Base-by-base conservation (phyloP, 768 basidiomycete genomes). In the Agaricus blazei region DNA sequence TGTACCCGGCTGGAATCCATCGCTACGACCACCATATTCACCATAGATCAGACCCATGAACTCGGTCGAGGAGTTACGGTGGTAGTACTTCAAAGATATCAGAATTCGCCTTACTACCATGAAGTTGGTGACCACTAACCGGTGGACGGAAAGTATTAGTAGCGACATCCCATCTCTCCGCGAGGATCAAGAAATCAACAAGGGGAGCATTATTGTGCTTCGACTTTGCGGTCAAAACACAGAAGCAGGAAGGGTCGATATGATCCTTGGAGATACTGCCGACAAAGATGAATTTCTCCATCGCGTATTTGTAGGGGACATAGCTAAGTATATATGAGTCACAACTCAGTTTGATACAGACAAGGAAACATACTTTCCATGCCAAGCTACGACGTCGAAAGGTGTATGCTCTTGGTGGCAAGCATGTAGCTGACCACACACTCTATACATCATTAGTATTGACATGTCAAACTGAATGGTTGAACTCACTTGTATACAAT, bases 321-420 rank as follows among this genome's bases (percentile, higher is more conserved):
- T 85, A 85, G 67, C 82, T 83, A 50, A 24, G 56, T 14, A n/a
- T 28, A 28, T 15, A 36, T 40, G 40, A 9, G 48, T 42, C 29
- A 8, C 4, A 19, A 14, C 42, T 23, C 14, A 24, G 19, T 47
- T 12, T 8, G 9, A 27, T 45, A n/a, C 14, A 23, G 34, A 36
- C 23, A 19, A 27, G 36, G 31, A 19, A 3, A 69, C 80, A 50
- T 64, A 83, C 82, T 83, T 85, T 67, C 83, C 83, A 48, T 81
- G 78, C 84, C 83, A 86, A 1, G 84, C 84, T 27, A 87, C 85
- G 40, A 87, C 84, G 63, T 87, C 85, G 65, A 87, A 87, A 0
- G 85, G 85, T 1, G 85, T 84, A 65, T 85, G 81, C 43, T 81
- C 76, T 58, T 86, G 83, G 40, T 70, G 67, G 59, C 81, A 82